Evolutionary conservation across 2,329 filamentous ascomycete genomes (phyloP).

Genomic region (Claviceps purpurea): DNA sequence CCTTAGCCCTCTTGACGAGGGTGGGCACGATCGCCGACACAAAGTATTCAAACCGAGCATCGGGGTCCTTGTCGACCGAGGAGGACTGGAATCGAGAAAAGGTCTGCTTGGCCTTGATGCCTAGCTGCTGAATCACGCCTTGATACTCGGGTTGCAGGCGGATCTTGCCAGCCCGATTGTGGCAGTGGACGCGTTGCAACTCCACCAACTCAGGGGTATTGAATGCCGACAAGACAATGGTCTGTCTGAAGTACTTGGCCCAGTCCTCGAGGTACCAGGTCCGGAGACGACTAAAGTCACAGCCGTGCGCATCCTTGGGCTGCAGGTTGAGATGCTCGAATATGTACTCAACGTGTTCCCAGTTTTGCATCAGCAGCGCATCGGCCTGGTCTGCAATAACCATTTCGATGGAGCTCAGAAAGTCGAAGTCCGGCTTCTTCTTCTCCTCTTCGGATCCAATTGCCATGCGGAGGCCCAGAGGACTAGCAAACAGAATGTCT

Average conservation of each 20-base stretch:
- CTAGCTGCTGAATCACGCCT: conserved; percentile 61
- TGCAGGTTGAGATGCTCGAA: conserved; percentile 86
- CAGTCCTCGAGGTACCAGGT: conserved; percentile 88
- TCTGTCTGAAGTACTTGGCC: conserved; percentile 71
- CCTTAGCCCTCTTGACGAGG: conserved; percentile 53
- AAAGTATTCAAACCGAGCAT: conserved; percentile 86
- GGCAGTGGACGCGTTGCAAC: conserved; percentile 61
- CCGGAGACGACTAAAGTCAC: conserved; percentile 83
- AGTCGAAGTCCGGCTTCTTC: conserved; percentile 64
- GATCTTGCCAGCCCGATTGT: conserved; percentile 67
- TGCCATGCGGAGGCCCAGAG: conserved; percentile 77
- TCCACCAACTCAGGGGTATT: conserved; percentile 80
- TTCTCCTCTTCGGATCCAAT: conserved; percentile 64
- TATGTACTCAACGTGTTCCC: conserved; percentile 89
- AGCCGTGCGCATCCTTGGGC: conserved; percentile 78
- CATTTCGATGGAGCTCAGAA: conserved; percentile 85
- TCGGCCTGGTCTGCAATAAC: conserved; percentile 86
- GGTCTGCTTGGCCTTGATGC: conserved; percentile 65
- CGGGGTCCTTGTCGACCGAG: conserved; percentile 62
- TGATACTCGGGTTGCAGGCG: conserved; percentile 58
- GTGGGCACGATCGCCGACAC: conserved; percentile 65
- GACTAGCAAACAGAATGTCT: conserved; percentile 85
- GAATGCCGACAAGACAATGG: conserved; percentile 67
- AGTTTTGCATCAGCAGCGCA: conserved; percentile 93
- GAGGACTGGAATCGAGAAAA: conserved; percentile 74